These are phyloP conservation scores for Yamadazyma tumulicola DNA, from an alignment of 805 yeast species.

Conservation along the genomic window DNA sequence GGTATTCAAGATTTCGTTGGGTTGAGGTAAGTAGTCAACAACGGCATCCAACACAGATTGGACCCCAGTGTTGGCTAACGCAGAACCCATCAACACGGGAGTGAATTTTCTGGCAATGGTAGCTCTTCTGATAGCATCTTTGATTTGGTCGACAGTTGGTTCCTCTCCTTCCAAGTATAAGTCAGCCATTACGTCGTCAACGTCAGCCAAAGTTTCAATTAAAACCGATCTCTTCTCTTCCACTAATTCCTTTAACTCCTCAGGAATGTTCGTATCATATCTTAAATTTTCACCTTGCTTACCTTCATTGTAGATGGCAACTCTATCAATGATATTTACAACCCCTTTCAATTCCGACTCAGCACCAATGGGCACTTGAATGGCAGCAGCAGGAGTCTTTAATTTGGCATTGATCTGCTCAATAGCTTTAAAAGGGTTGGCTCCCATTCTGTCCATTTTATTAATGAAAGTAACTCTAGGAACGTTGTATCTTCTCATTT, in stretches of 20 bases:
- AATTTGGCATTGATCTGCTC: slow-evolving; percentile 86
- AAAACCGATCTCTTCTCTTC: slow-evolving; percentile 84
- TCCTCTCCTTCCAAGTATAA: slow-evolving; percentile 84
- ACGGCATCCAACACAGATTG: slow-evolving; percentile 96
- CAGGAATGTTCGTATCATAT: slow-evolving; percentile 63
- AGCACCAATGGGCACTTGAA: slow-evolving; percentile 96
- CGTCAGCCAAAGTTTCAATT: slow-evolving; percentile 95
- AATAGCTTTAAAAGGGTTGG: slow-evolving; percentile 93
- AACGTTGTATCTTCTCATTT: slow-evolving; percentile 96
- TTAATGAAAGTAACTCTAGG: slow-evolving; percentile 95
- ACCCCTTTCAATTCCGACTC: slow-evolving; percentile 84
- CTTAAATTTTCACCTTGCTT: slow-evolving; percentile 80
- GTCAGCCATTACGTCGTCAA: slow-evolving; percentile 96
- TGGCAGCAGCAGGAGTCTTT: slow-evolving; percentile 93
- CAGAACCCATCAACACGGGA: slow-evolving; percentile 99
- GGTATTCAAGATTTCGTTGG: slow-evolving; percentile 86
- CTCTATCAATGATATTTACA: slow-evolving; percentile 86
- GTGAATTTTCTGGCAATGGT: slow-evolving; percentile 95
- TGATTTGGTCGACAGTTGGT: slow-evolving; percentile 81
- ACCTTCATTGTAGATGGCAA: slow-evolving; percentile 87
- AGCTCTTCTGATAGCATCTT: slow-evolving; percentile 86
- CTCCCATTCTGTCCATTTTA: slow-evolving; percentile 99
- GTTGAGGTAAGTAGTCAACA: slow-evolving; percentile 93
- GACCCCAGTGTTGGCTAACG: slow-evolving; percentile 92
- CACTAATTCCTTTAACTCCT: slow-evolving; percentile 72